Evolutionary conservation across 1,139 yeast genomes (phyloP).

Genomic region (Taiozyma sp.): DNA sequence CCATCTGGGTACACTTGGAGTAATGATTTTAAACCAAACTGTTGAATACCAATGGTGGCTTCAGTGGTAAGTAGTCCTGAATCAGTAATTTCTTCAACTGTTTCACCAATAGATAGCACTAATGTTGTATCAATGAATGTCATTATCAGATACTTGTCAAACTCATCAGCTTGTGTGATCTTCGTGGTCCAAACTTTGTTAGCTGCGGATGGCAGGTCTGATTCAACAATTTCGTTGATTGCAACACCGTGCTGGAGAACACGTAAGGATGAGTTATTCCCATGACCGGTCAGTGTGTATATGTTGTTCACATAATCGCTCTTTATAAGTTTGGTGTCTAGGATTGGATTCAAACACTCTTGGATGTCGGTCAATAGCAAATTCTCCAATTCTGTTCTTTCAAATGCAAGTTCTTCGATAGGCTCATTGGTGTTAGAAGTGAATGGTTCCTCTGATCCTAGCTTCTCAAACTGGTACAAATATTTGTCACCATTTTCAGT

Average conservation of each 20-base stretch:
- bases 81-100: conserved; percentile 70
- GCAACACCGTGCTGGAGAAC: conserved; percentile 56
- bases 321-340: conserved; percentile 41
- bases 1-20: conserved; percentile 75
- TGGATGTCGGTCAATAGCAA: conserved; percentile 53
- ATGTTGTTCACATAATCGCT: conserved; percentile 30
- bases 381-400: conserved; percentile 42
- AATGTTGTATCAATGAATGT: conserved; percentile 67
- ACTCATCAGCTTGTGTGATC: conserved; percentile 36
- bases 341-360: conserved; percentile 54
- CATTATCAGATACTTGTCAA: conserved; percentile 63
- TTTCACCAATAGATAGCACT: conserved; percentile 74
- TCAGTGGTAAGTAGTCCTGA: conserved; percentile 54
- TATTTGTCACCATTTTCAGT: conserved; percentile 57
- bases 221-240: conserved; percentile 58
- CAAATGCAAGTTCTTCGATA: conserved; percentile 26
- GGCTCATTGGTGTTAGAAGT: conserved; percentile 30
- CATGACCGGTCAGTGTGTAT: conserved; percentile 24
- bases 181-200: conserved; percentile 59
- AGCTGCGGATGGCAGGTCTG: conserved; percentile 69
- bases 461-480: conserved; percentile 70
- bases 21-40: conserved; percentile 59
- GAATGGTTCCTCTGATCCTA: conserved; percentile 51
- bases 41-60: conserved; percentile 66
- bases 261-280: conserved; percentile 32